Conservation (phyloP, 208 protist genomes). For the Naegleria gruberi region DNA sequence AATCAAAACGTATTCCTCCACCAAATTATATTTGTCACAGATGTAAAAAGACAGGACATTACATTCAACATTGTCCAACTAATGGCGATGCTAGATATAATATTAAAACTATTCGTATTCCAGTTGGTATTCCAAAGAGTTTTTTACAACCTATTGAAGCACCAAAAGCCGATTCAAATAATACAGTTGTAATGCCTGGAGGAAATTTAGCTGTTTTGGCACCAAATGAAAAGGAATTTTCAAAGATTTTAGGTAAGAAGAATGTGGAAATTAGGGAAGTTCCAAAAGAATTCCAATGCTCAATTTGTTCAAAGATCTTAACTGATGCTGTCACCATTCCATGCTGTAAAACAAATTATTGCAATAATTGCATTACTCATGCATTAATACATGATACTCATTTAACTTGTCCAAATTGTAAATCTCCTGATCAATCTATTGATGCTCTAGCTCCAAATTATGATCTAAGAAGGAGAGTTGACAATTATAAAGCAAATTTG, state of each 20-base stretch:
- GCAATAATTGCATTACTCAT: slow-evolving; percentile 35
- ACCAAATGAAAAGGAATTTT: slow-evolving; percentile 13
- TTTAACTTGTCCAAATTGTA: slow-evolving; percentile 2
- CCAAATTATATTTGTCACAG: slow-evolving; percentile 43
- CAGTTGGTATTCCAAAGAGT: slow-evolving; percentile 45
- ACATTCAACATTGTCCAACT: slow-evolving; percentile 48
- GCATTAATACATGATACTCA: neutral
- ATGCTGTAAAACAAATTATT: slow-evolving; percentile 41
- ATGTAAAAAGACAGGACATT: slow-evolving; percentile 45
- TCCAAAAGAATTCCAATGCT: slow-evolving; percentile 35
- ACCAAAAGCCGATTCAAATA: neutral
- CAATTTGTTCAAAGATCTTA: slow-evolving; percentile 31
- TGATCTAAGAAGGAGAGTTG: neutral
- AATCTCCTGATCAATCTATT: neutral
- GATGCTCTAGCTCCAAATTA: neutral
- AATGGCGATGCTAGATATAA: slow-evolving; percentile 44
- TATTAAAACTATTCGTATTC: slow-evolving; percentile 34
- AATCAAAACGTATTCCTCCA: slow-evolving; percentile 20
- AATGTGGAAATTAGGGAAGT: neutral
- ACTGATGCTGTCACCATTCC: slow-evolving; percentile 35
- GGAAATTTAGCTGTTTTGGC: neutral
- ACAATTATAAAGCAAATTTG: neutral
- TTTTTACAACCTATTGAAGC: slow-evolving; percentile 37
- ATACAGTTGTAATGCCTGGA: neutral
- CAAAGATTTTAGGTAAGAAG: neutral